Evolutionary conservation across 23 red algal species (phyloP), one percentile per base, ranked within the genome.

Genomic region (Gracilariopsis chorda): DNA sequence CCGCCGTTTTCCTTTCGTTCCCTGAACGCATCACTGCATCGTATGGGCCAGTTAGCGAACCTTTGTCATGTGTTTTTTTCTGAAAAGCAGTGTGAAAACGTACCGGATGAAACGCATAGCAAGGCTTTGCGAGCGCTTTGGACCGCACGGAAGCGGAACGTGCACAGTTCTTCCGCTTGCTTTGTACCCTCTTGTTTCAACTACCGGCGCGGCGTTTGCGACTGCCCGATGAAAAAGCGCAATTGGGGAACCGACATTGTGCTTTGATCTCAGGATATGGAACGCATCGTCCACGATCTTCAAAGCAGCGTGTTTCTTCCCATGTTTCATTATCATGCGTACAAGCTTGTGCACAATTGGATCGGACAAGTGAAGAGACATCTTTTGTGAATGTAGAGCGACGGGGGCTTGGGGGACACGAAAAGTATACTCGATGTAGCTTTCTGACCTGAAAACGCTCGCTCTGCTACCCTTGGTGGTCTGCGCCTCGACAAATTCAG

Each of bases 311-410:
- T 77, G 69, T 70, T 90, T 92, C 78, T 96, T 91, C 19, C 94
- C 94, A 73, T 96, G 79, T 51, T 85, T 82, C 94, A 96, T 96
- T 17, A 96, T 85, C 7, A 92, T 84, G 34, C 88, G 71, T 1
- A 82, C 74, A 34, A 96, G 67, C 35, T 87, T 85, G 20, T 87
- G 69, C 6, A 96, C 48, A 20, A 88, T 68, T 29, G 62, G 62
- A 68, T 92, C 85, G 24, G 47, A 53, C 16, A 65, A 33, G 24
- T 92, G 77, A 44, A 92, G 72, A 24, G 94, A 92, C 94, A 96
- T 96, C 10, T 29, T 70, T 42, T 33, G 2, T 28, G n/a, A n/a
- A n/a, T n/a, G n/a, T n/a, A n/a, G n/a, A n/a, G n/a, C n/a, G n/a
- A n/a, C n/a, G n/a, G n/a, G n/a, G n/a, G n/a, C n/a, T n/a, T n/a